Base-by-base conservation (phyloP, 1,284 basidiomycete genomes). In the Lentinus polychrous region DNA sequence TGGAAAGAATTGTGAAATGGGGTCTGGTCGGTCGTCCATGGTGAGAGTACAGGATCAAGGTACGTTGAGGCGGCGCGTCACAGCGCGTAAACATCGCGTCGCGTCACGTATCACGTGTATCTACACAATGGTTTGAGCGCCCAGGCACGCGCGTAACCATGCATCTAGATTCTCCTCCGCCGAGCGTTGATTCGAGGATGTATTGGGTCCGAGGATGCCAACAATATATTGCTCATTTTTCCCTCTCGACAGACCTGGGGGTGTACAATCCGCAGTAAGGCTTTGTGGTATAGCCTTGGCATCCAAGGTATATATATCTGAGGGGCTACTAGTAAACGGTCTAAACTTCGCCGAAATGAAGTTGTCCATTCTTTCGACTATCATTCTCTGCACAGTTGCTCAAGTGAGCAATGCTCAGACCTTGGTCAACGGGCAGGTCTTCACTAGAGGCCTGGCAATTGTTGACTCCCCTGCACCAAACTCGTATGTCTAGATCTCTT, bases 1-100 rank as follows among this genome's bases (percentile, higher is more conserved):
- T 1, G 86, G 79, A 67, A 94, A 91, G 73, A 94, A 89, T 52
- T 83, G 81, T 46, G 70, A 66, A 54, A 88, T 77, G 15, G 88
- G 88, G 69, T 92, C 87, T 43, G 80, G 73, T 57, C 70, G 67
- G 62, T 77, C 68, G 54, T 65, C 60, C 66, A 67, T 67, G 52
- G 50, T 55, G 54, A 65, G 80, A 76, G 20, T 37, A 23, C 15
- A 32, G 33, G 23, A 35, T 40, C 43, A 85, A 46, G 45, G 5
- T 39, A n/a, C 36, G 20, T 40, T 17, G 10, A 5, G 12, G 6
- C 10, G 20, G 7, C 39, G 20, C n/a, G 39, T 40, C 20, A 23
- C 20, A 17, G 20, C 39, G 39, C 39, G 39, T 3, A 36, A 14
- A 35, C 32, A 35, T 56, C 61, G 55, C 53, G 55, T 52, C 22